A percentile compares a stretch with the other conserved stretches of the same genome.
These are phyloP conservation scores for Margaritispora aquatica DNA, from an alignment of 495 filamentous ascomycete species.

Conservation along the genomic window DNA sequence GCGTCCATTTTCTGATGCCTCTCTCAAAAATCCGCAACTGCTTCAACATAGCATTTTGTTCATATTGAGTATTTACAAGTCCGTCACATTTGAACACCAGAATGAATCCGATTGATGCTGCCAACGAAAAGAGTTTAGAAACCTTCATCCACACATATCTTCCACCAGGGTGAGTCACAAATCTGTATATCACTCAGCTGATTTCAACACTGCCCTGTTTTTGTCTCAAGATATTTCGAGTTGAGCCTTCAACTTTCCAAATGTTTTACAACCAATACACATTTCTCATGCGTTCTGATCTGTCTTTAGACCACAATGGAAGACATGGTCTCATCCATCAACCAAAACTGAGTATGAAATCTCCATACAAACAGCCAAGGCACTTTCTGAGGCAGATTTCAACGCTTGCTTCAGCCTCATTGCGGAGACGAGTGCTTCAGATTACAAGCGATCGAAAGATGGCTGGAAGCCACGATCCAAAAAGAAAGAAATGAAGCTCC, in stretches of 20 bases:
- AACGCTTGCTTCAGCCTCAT: conserved; percentile 65
- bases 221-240: background rate
- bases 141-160: conserved; percentile 37
- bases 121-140: conserved; percentile 37
- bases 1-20: background rate
- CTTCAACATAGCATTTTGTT: no score
- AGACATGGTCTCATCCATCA: conserved; percentile 32
- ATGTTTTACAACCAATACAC: background rate
- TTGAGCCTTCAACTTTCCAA: background rate
- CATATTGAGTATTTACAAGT: no score
- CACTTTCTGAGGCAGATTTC: conserved; percentile 47
- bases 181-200: background rate
- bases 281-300: background rate
- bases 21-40: background rate
- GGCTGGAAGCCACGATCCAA: conserved; percentile 73
- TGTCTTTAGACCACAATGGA: conserved; percentile 30
- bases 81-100: conserved; percentile 13
- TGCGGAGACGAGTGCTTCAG: conserved; percentile 56
- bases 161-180: background rate
- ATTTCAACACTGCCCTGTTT: no score
- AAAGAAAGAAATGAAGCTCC: conserved; percentile 65
- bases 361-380: conserved; percentile 38
- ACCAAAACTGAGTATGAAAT: conserved; percentile 35
- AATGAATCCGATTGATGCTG: conserved; percentile 35
- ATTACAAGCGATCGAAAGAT: conserved; percentile 55